Evolutionary conservation across 2,329 filamentous ascomycete genomes (phyloP).

Genomic region (Hypoxylon sp.): DNA sequence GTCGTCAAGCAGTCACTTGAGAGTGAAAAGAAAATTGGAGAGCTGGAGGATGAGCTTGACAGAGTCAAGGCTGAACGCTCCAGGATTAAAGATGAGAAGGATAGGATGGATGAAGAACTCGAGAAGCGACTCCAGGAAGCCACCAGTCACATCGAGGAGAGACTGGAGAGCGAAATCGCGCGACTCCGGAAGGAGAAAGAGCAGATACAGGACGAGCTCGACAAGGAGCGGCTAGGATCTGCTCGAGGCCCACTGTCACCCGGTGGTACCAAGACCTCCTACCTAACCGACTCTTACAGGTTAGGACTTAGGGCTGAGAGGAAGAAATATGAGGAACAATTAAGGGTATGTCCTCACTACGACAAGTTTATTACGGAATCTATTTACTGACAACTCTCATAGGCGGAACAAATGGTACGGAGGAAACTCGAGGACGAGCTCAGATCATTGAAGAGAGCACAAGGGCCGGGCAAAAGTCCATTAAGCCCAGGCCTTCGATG

Average conservation of each 20-base stretch:
- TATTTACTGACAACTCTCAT: constrained; percentile 38
- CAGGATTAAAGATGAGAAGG: constrained; percentile 48
- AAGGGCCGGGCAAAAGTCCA: constrained; percentile 52
- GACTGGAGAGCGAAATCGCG: constrained; percentile 49
- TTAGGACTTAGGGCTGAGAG: constrained; percentile 53
- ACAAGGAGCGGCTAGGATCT: constrained; percentile 52
- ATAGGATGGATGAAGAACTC: constrained; percentile 48
- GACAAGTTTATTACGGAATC: background rate
- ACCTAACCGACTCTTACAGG: constrained; percentile 55
- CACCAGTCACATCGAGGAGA: constrained; percentile 47
- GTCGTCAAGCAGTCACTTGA: constrained; percentile 55
- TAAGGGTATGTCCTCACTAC: constrained; percentile 51
- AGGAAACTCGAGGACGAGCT: constrained; percentile 56
- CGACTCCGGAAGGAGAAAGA: constrained; percentile 54
- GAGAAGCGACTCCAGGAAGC: constrained; percentile 50
- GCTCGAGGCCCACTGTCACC: constrained; percentile 50
- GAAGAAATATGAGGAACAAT: constrained; percentile 56
- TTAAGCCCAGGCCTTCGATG: constrained; percentile 46
- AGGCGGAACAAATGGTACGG: constrained; percentile 54
- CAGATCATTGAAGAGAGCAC: constrained; percentile 51
- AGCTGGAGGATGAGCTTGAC: constrained; percentile 54
- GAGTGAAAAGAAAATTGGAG: constrained; percentile 55
- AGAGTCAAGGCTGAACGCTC: constrained; percentile 50
- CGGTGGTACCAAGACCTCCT: constrained; percentile 51
- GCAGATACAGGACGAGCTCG: constrained; percentile 54